Evolutionary conservation across 2,329 filamentous ascomycete genomes (phyloP).

Genomic region (Beauveria scarabaeidicola): DNA sequence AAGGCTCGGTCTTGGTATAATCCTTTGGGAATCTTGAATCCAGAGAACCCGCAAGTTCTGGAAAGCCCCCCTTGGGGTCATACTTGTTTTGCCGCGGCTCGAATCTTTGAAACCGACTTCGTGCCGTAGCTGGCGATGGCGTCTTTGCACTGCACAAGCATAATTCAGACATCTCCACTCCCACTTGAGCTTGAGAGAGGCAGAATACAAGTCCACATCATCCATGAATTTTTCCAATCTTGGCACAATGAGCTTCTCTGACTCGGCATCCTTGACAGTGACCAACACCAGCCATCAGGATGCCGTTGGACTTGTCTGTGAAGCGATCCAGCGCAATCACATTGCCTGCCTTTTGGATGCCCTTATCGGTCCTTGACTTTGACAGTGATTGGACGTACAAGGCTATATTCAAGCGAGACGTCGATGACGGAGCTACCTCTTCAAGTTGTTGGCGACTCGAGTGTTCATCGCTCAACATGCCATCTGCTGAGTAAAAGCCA

Average conservation of each 20-base stretch:
- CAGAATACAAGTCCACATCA: slow-evolving; percentile 21
- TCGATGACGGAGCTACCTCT: slow-evolving; percentile 16
- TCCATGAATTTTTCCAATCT: slow-evolving; percentile 26
- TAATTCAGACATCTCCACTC: not conserved
- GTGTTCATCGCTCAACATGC: slow-evolving; percentile 20
- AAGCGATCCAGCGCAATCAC: slow-evolving; percentile 25
- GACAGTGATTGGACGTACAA: slow-evolving; percentile 26
- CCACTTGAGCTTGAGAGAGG: slow-evolving; percentile 19
- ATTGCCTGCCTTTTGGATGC: slow-evolving; percentile 24
- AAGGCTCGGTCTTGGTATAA: not conserved
- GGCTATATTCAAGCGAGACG: slow-evolving; percentile 4
- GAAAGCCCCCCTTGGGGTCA: not conserved
- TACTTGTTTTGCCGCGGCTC: not conserved
- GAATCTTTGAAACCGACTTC: not conserved
- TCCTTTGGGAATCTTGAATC: not conserved
- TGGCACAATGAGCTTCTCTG: slow-evolving; percentile 26
- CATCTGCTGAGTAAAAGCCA: slow-evolving; percentile 10
- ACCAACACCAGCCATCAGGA: slow-evolving; percentile 25
- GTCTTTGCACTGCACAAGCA: not conserved
- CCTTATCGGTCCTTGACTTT: slow-evolving; percentile 22
- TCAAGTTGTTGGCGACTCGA: slow-evolving; percentile 20
- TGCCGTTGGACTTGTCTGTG: slow-evolving; percentile 19
- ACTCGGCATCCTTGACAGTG: slow-evolving; percentile 25
- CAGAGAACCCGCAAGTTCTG: not conserved
- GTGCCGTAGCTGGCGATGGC: not conserved